Evolutionary conservation across 345 rosid genomes (phyloP).

Genomic region (Gossypium stocksii): DNA sequence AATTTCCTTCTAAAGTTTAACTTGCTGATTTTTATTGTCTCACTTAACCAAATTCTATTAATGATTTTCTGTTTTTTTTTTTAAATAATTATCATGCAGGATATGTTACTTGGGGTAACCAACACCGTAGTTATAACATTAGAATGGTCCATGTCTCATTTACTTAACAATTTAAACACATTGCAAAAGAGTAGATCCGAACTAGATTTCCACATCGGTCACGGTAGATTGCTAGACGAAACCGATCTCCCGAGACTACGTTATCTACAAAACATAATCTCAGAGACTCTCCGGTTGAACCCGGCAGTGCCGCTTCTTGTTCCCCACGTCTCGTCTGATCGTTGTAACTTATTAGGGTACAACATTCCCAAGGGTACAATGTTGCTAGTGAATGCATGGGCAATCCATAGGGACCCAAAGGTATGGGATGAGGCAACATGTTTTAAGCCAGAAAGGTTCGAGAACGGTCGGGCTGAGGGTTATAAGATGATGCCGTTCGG

Average conservation of each 20-base stretch:
- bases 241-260: background rate
- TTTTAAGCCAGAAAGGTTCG: slow-evolving; percentile 29
- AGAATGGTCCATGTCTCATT: slow-evolving; percentile 25
- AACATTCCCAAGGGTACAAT: slow-evolving; percentile 19
- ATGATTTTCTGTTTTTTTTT: background rate
- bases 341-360: slow-evolving; percentile 5
- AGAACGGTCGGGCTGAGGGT: background rate
- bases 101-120: background rate
- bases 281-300: slow-evolving; percentile 8
- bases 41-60: background rate
- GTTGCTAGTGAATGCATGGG: slow-evolving; percentile 9
- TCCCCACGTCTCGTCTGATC: slow-evolving; percentile 15
- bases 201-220: slow-evolving; percentile 9
- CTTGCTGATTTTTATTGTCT: no score
- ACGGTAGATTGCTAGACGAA: slow-evolving; percentile 14
- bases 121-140: slow-evolving; percentile 6
- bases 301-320: slow-evolving; percentile 12
- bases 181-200: slow-evolving; percentile 9
- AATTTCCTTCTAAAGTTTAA: no score
- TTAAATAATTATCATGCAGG: background rate
- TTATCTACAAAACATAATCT: slow-evolving; percentile 16
- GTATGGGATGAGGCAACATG: slow-evolving; percentile 24
- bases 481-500: slow-evolving; percentile 19
- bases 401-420: slow-evolving; percentile 20
- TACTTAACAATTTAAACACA: slow-evolving; percentile 14